Evolutionary conservation across 208 protist species (phyloP).

Genomic region (Trypanosoma grayi): DNA sequence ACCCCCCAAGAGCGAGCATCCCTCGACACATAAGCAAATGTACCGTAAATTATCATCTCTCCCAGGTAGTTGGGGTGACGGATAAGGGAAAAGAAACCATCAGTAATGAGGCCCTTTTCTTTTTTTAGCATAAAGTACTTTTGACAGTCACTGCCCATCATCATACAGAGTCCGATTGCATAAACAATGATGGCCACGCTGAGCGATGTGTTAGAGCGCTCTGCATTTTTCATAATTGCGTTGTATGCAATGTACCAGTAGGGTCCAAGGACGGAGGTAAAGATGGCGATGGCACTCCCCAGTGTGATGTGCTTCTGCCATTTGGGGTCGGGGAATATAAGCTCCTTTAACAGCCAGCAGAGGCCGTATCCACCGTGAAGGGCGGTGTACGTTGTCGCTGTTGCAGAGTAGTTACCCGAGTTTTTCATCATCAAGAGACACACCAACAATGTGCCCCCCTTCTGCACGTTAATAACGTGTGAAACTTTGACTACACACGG

Average conservation of each 20-base stretch:
- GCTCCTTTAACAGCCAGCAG: constrained; percentile 87
- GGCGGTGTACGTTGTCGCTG: constrained; percentile 78
- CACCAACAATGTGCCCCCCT: constrained; percentile 63
- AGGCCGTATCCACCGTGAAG: constrained; percentile 87
- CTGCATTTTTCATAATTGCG: constrained; percentile 47
- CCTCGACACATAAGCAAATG: constrained; percentile 71
- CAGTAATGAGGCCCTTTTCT: constrained; percentile 70
- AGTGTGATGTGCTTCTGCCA: constrained; percentile 74
- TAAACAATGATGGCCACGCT: constrained; percentile 57
- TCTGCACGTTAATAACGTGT: constrained; percentile 84
- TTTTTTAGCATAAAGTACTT: constrained; percentile 81
- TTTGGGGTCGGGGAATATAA: constrained; percentile 77
- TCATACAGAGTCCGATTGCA: constrained; percentile 58
- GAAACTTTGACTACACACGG: constrained; percentile 58
- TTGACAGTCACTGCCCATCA: constrained; percentile 76
- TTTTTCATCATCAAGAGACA: constrained; percentile 70
- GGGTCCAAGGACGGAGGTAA: constrained; percentile 55
- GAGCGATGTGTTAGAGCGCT: constrained; percentile 47
- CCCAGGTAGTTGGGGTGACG: constrained; percentile 88
- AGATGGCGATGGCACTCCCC: constrained; percentile 38
- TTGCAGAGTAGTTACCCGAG: constrained; percentile 68
- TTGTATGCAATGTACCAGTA: constrained; percentile 87
- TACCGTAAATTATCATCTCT: constrained; percentile 87
- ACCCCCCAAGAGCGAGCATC: constrained; percentile 50
- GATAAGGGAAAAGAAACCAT: constrained; percentile 77